Conservation (phyloP, 2,329 filamentous ascomycete species). For the Talaromyces sp. region DNA sequence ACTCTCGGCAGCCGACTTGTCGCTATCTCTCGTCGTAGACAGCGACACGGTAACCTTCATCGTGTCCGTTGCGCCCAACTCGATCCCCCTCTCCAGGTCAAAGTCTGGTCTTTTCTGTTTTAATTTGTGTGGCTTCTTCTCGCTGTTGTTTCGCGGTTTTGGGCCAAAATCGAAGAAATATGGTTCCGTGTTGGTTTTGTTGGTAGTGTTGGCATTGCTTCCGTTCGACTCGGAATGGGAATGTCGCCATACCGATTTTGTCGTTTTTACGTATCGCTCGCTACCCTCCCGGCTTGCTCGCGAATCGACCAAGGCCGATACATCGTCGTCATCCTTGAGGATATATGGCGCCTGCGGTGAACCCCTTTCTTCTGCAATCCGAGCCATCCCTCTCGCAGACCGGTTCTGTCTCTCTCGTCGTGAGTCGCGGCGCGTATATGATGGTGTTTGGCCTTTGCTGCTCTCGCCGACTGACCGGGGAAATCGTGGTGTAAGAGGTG, state of each 20-base stretch:
- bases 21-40: conserved; percentile 7
- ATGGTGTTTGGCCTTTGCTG: not conserved
- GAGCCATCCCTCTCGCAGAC: conserved; percentile 6
- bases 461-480: conserved; percentile 21
- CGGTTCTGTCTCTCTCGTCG: not conserved
- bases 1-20: not conserved
- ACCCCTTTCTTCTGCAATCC: not conserved
- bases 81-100: conserved; percentile 15
- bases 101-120: conserved; percentile 1
- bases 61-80: conserved; percentile 8
- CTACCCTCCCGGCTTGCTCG: not conserved
- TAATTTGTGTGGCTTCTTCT: not conserved
- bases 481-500: conserved; percentile 25
- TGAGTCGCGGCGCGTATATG: not conserved
- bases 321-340: not conserved
- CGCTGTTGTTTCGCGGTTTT: not conserved
- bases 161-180: conserved; percentile 2
- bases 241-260: not conserved
- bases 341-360: not conserved
- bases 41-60: conserved; percentile 15
- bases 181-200: not conserved
- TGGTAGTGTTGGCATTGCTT: not conserved
- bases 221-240: not conserved
- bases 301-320: not conserved
- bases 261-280: not conserved